phyloP scores from a whole-genome alignment of 768 basidiomycete species.

The Lentinula lateritia region DNA sequence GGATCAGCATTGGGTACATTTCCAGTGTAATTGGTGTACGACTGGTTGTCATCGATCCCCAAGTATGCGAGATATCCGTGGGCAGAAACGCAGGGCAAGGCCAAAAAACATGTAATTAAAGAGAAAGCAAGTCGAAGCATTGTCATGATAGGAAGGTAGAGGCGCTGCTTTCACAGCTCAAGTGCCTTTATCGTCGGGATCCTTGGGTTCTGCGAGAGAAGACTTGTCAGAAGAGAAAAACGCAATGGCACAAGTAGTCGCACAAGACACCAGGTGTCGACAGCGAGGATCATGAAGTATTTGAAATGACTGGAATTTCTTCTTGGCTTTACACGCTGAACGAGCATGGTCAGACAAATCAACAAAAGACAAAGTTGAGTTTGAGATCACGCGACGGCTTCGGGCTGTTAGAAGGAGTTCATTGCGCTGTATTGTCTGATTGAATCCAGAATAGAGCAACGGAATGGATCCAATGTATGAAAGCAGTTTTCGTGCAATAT shows the following conservation, averaged over 20 bases:
- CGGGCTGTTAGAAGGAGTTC: neutral
- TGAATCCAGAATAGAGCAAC: too few species aligned
- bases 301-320: neutral
- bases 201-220: neutral
- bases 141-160: neutral
- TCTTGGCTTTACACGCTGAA: neutral
- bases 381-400: neutral
- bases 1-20: slow-evolving; percentile 35
- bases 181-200: neutral
- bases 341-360: neutral
- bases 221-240: neutral
- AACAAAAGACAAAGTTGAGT: neutral
- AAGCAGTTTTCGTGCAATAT: too few species aligned
- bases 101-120: slow-evolving; percentile 12
- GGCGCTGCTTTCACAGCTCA: neutral
- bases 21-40: slow-evolving; percentile 27
- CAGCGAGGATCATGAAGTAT: neutral
- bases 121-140: neutral
- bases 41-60: slow-evolving; percentile 34
- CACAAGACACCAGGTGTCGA: neutral
- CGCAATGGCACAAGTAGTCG: neutral
- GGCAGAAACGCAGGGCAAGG: slow-evolving; percentile 22
- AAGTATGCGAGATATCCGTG: slow-evolving; percentile 41
- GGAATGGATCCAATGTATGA: too few species aligned
- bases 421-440: too few species aligned